A percentile compares a stretch with the other conserved stretches of the same genome.
These are phyloP conservation scores for Sicyos edulis DNA, from an alignment of 306 rosid genomes.

Conservation along the genomic window DNA sequence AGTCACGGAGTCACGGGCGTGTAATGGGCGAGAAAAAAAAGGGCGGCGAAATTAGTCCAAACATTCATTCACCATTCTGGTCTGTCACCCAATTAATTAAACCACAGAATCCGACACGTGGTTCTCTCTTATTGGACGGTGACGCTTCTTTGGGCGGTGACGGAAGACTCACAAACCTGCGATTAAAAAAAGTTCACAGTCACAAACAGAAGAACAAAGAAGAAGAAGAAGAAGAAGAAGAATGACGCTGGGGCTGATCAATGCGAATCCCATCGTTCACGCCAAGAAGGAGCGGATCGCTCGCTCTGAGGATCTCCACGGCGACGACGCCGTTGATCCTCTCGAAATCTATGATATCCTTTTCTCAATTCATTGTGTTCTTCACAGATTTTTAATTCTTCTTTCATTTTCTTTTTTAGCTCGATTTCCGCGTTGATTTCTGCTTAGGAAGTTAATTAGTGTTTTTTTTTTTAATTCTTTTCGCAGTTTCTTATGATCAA, in stretches of 20 bases:
- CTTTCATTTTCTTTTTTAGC: neutral
- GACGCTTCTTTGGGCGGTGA: neutral
- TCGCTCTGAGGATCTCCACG: slow-evolving; percentile 60
- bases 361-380: neutral
- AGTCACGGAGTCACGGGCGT: neutral
- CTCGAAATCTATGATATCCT: slow-evolving; percentile 98
- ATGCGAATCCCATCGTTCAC: slow-evolving; percentile 93
- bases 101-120: slow-evolving; percentile 14
- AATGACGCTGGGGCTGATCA: slow-evolving; percentile 93
- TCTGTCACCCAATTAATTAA: neutral
- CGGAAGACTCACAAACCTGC: neutral
- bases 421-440: neutral
- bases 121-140: neutral
- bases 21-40: neutral
- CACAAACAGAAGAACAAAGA: slow-evolving; percentile 7
- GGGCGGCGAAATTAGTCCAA: neutral
- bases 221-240: slow-evolving; percentile 24
- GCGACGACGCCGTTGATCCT: slow-evolving; percentile 74
- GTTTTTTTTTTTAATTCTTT: neutral
- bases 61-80: neutral
- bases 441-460: neutral
- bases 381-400: neutral
- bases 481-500: neutral
- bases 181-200: neutral
- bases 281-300: slow-evolving; percentile 80